phyloP scores from a whole-genome alignment of 2,329 filamentous ascomycete genomes.

The Fusarium udum region DNA sequence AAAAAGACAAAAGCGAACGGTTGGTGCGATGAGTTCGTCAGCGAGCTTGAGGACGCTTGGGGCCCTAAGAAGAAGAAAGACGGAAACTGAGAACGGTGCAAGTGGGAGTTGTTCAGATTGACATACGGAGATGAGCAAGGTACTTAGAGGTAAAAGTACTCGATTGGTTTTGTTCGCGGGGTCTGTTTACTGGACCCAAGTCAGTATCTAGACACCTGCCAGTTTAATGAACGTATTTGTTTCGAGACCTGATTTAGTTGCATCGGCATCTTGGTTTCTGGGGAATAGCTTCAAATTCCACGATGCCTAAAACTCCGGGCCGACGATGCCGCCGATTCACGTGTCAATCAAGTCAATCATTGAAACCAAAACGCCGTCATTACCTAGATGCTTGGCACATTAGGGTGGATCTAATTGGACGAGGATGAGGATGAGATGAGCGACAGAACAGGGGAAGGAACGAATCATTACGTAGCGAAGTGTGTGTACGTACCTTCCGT shows the following conservation, averaged over 20 bases:
- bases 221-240: background rate
- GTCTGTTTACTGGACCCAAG: background rate
- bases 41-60: background rate
- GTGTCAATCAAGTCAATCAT: background rate
- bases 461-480: slow-evolving; percentile 24
- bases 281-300: slow-evolving; percentile 26
- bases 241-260: background rate
- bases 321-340: slow-evolving; percentile 14
- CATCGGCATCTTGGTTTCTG: background rate
- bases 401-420: background rate
- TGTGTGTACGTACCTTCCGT: slow-evolving; percentile 36
- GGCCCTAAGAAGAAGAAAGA: background rate
- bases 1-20: slow-evolving; percentile 10
- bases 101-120: background rate
- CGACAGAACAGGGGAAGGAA: slow-evolving; percentile 18
- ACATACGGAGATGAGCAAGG: background rate
- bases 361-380: background rate
- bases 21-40: slow-evolving; percentile 19
- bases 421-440: background rate
- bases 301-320: background rate
- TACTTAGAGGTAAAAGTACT: background rate
- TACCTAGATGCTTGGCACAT: background rate
- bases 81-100: background rate
- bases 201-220: background rate
- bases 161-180: background rate